These are phyloP conservation scores for Cryptococcus amylolentus DNA, from an alignment of 1,284 basidiomycete species.

Conservation along the genomic window DNA sequence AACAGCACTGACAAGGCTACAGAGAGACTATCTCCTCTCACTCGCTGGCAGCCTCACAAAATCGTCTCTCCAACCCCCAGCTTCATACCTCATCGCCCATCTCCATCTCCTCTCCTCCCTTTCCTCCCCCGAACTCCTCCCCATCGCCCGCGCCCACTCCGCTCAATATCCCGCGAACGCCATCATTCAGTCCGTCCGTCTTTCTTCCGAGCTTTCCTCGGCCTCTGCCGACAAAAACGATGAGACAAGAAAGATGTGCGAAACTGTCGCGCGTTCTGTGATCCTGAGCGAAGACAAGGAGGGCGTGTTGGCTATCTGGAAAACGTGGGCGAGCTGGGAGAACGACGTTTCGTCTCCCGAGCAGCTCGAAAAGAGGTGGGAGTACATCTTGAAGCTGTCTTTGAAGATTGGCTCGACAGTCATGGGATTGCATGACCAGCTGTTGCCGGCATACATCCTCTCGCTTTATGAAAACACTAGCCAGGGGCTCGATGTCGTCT, in stretches of 20 bases:
- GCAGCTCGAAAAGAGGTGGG: slow-evolving; percentile 16
- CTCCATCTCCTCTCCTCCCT: slow-evolving; percentile 19
- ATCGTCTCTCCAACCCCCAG: slow-evolving; percentile 28
- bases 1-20: neutral
- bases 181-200: slow-evolving; percentile 25
- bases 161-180: slow-evolving; percentile 27
- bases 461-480: slow-evolving; percentile 5
- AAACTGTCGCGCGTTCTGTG: slow-evolving; percentile 18
- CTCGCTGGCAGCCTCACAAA: slow-evolving; percentile 34
- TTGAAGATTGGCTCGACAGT: slow-evolving; percentile 17
- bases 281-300: slow-evolving; percentile 13
- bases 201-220: slow-evolving; percentile 18
- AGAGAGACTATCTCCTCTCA: slow-evolving; percentile 35
- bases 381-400: slow-evolving; percentile 21
- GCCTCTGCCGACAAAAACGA: slow-evolving; percentile 1
- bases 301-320: slow-evolving; percentile 26
- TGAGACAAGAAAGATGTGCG: slow-evolving; percentile 16
- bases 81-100: slow-evolving; percentile 34
- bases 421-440: slow-evolving; percentile 20
- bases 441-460: slow-evolving; percentile 19
- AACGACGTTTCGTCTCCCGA: neutral
- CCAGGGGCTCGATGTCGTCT: neutral
- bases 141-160: slow-evolving; percentile 25
- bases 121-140: slow-evolving; percentile 4
- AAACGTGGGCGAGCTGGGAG: slow-evolving; percentile 22